These are phyloP conservation scores for Teratosphaeria viscida DNA, from an alignment of 2,329 filamentous ascomycete genomes.

Conservation along the genomic window DNA sequence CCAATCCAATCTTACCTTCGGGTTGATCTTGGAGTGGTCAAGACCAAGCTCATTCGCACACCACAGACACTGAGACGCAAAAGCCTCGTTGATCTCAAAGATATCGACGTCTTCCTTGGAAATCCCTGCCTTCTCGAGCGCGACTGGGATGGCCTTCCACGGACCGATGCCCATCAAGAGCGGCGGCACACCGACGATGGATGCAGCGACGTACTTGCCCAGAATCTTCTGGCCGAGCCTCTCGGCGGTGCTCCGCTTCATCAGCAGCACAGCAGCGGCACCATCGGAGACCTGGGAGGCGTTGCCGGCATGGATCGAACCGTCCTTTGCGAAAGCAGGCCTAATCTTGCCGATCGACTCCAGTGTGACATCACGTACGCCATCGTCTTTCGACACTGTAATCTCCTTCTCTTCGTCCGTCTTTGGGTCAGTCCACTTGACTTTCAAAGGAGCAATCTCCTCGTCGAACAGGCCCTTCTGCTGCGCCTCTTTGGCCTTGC, in stretches of 20 bases:
- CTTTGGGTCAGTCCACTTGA: slow-evolving; percentile 86
- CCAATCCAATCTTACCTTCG: slow-evolving; percentile 80
- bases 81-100: slow-evolving; percentile 98
- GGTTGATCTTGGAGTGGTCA: slow-evolving; percentile 81
- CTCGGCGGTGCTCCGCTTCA: slow-evolving; percentile 88
- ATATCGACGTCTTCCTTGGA: slow-evolving; percentile 87
- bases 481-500: slow-evolving; percentile 80
- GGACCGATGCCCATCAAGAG: slow-evolving; percentile 94
- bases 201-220: slow-evolving; percentile 82
- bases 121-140: slow-evolving; percentile 77
- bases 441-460: slow-evolving; percentile 79
- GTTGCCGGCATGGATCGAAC: slow-evolving; percentile 91
- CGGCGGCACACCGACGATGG: slow-evolving; percentile 79
- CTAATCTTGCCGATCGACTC: slow-evolving; percentile 87
- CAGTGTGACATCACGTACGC: slow-evolving; percentile 71
- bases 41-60: slow-evolving; percentile 81
- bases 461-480: slow-evolving; percentile 80
- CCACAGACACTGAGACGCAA: slow-evolving; percentile 90
- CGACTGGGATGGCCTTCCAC: slow-evolving; percentile 90
- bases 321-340: slow-evolving; percentile 82
- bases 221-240: slow-evolving; percentile 77
- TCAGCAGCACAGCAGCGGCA: slow-evolving; percentile 86
- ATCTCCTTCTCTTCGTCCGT: slow-evolving; percentile 74
- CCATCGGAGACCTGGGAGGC: slow-evolving; percentile 93
- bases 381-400: slow-evolving; percentile 76